phyloP scores from a whole-genome alignment of 805 yeast species.

The Candida quercuum region DNA sequence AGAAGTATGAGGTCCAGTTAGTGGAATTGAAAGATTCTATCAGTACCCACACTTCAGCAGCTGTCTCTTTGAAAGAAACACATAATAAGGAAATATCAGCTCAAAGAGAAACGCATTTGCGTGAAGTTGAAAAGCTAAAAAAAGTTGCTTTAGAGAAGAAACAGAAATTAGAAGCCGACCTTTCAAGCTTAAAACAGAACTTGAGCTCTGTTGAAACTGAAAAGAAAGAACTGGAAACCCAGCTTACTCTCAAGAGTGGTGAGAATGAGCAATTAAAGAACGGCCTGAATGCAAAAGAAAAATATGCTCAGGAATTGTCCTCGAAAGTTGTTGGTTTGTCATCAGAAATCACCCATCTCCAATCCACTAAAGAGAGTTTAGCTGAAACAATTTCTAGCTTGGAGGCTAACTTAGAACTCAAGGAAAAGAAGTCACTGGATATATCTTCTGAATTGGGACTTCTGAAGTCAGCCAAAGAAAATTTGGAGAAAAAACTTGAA shows the following conservation, averaged over 20 bases:
- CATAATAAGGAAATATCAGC: conserved; percentile 9
- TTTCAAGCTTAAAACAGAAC: not conserved
- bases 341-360: no score
- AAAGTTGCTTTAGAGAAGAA: not conserved
- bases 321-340: no score
- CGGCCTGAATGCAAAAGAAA: not conserved
- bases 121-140: conserved; percentile 1
- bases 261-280: not conserved
- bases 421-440: no score
- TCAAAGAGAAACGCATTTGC: conserved; percentile 2
- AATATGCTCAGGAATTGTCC: no score
- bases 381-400: no score
- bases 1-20: conserved; percentile 7
- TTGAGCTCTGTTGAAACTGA: not conserved
- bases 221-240: conserved; percentile 2
- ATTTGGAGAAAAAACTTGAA: not conserved
- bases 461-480: not conserved
- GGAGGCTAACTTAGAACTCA: no score
- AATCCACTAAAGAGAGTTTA: no score
- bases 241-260: not conserved
- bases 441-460: no score
- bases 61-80: conserved; percentile 2
- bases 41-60: conserved; percentile 5
- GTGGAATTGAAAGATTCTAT: conserved; percentile 7
- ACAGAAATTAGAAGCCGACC: conserved; percentile 1